These are phyloP conservation scores for Tetradesmus obliquus DNA, from an alignment of 139 green algal genomes.

Conservation along the genomic window DNA sequence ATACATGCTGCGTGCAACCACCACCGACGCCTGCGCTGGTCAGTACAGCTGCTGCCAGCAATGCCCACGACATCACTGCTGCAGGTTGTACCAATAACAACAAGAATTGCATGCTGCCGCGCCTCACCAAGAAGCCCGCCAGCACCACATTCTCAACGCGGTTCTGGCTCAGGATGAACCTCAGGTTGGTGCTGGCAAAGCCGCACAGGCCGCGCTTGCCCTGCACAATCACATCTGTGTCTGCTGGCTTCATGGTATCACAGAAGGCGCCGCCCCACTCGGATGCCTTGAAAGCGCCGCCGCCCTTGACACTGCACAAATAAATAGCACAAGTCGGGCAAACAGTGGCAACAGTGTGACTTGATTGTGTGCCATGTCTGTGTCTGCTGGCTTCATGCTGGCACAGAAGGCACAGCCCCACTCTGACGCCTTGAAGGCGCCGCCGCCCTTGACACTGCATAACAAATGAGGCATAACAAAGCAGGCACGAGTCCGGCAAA, in stretches of 20 bases:
- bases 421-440: slow-evolving; percentile 55
- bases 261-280: slow-evolving; percentile 59
- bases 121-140: slow-evolving; percentile 52
- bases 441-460: slow-evolving; percentile 59
- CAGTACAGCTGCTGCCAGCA: too few species aligned
- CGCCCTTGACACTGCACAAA: slow-evolving; percentile 56
- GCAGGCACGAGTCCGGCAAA: not conserved
- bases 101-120: not conserved
- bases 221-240: slow-evolving; percentile 45
- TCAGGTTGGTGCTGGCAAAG: slow-evolving; percentile 50
- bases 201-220: slow-evolving; percentile 62
- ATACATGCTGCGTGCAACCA: too few species aligned
- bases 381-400: slow-evolving; percentile 40
- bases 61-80: too few species aligned
- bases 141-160: slow-evolving; percentile 51
- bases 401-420: slow-evolving; percentile 60
- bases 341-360: not conserved
- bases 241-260: slow-evolving; percentile 47
- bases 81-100: not conserved
- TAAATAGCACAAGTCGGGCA: not conserved
- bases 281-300: slow-evolving; percentile 56
- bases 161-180: slow-evolving; percentile 61
- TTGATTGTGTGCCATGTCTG: not conserved
- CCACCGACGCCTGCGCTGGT: too few species aligned
- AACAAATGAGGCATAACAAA: not conserved